Evolutionary conservation across 805 yeast genomes (phyloP), one percentile per base, ranked within the genome.

Genomic region (Candida montana): DNA sequence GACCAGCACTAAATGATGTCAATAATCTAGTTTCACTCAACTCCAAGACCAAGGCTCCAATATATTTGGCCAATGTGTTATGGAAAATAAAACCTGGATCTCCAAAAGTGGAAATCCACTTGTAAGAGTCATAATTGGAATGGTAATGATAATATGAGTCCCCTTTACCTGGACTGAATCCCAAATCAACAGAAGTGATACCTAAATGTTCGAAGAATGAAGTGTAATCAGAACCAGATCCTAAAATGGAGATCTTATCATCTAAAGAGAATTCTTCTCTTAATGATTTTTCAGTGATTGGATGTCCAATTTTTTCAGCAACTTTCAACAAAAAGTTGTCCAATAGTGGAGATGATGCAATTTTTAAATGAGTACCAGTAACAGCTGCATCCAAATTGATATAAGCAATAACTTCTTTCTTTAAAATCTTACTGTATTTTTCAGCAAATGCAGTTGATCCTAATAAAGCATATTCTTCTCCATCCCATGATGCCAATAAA

Each of bases 401-500:
- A 56, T 84, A 84, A 1, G 85, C 87, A 39, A 82, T 69, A 2
- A 78, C 79, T 37, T 75, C 67, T 32, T 65, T 66, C 39, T 70
- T 66, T 30, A 84, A 58, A 28, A 54, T 52, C 29, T 66, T 58
- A 5, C 75, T 71, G 41, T 76, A 66, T 41, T 76, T 77, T 59
- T 83, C 91, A 23, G 85, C 91, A 68, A 71, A 83, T 46, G 81
- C 90, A 3, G 90, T 84, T 2, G 87, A 79, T 2, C 93, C 93
- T 18, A 84, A 52, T 26, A 84, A 64, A 1, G 81, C 89, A 52
- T 79, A 79, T 60, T 84, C 91, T 59, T 84, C 91, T 40, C 87
- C 91, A 57, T 83, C 93, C 87, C 89, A 83, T n/a, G 85, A 77
- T 1, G 83, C 86, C 42, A 84, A 69, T 35, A 77, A 61, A 39